Evolutionary conservation across 805 yeast genomes (phyloP).

Genomic region (Ogataea siamensis): DNA sequence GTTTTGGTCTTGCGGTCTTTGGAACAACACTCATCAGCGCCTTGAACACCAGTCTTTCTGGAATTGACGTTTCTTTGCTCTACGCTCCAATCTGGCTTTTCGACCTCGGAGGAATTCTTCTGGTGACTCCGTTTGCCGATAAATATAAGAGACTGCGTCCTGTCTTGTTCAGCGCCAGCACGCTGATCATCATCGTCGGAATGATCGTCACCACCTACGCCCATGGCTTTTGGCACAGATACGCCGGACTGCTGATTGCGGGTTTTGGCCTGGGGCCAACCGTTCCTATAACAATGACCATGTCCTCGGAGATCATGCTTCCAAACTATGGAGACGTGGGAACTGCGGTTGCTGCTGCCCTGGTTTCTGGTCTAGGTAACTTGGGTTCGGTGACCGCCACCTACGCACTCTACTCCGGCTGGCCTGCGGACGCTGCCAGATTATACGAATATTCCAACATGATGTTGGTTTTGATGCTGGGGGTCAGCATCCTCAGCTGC

Average conservation of each 20-base stretch:
- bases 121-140: constrained; percentile 81
- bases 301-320: constrained; percentile 74
- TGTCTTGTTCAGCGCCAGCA: constrained; percentile 58
- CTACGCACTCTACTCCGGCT: constrained; percentile 80
- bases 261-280: constrained; percentile 92
- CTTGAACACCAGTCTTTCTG: constrained; percentile 58
- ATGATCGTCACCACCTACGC: constrained; percentile 77
- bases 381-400: constrained; percentile 84
- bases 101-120: constrained; percentile 70
- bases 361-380: constrained; percentile 84
- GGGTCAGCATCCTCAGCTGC: constrained; percentile 62
- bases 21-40: constrained; percentile 73
- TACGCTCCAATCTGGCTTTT: constrained; percentile 92
- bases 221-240: constrained; percentile 66
- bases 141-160: constrained; percentile 58
- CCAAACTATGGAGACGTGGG: constrained; percentile 80
- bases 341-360: constrained; percentile 75
- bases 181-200: constrained; percentile 69
- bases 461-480: constrained; percentile 79
- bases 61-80: constrained; percentile 69
- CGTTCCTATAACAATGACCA: constrained; percentile 83
- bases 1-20: constrained; percentile 80
- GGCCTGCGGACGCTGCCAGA: constrained; percentile 74
- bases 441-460: constrained; percentile 70
- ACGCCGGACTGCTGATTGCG: constrained; percentile 76